phyloP scores from a whole-genome alignment of 495 filamentous ascomycete species.

The Aspergillus incahuasiensis region DNA sequence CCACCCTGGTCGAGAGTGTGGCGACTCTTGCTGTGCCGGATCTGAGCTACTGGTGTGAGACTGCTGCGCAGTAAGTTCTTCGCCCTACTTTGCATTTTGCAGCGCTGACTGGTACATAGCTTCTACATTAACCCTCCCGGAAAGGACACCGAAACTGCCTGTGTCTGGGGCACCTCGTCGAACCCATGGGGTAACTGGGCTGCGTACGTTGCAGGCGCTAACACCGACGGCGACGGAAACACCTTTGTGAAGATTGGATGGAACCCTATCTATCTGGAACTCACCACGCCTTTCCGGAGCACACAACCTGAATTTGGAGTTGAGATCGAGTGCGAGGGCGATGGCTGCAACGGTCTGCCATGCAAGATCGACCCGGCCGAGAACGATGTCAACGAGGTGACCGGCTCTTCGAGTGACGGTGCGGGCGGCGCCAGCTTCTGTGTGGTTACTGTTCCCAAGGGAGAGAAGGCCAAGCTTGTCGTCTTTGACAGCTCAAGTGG shows the following conservation, averaged over 20 bases:
- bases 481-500: conserved; percentile 48
- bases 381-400: conserved; percentile 58
- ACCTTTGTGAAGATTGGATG: conserved; percentile 76
- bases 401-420: conserved; percentile 47
- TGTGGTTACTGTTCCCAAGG: conserved; percentile 71
- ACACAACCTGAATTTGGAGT: conserved; percentile 62
- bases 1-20: conserved; percentile 54
- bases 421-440: conserved; percentile 72
- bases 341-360: conserved; percentile 66
- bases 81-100: background rate
- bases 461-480: conserved; percentile 62
- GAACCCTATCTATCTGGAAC: conserved; percentile 71
- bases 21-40: conserved; percentile 67
- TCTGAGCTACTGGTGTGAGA: conserved; percentile 63
- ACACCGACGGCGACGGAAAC: conserved; percentile 57
- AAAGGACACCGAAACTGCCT: conserved; percentile 53
- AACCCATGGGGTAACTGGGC: conserved; percentile 75
- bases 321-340: conserved; percentile 63
- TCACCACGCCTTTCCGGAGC: conserved; percentile 51
- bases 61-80: conserved; percentile 64
- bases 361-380: conserved; percentile 67
- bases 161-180: conserved; percentile 63
- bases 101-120: conserved; percentile 30
- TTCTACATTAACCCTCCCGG: conserved; percentile 80
- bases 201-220: conserved; percentile 74